A percentile compares a stretch with the other conserved stretches of the same genome.
Evolutionary conservation across 495 filamentous ascomycete genomes (phyloP).

Genomic region (Elasticomyces elasticus): DNA sequence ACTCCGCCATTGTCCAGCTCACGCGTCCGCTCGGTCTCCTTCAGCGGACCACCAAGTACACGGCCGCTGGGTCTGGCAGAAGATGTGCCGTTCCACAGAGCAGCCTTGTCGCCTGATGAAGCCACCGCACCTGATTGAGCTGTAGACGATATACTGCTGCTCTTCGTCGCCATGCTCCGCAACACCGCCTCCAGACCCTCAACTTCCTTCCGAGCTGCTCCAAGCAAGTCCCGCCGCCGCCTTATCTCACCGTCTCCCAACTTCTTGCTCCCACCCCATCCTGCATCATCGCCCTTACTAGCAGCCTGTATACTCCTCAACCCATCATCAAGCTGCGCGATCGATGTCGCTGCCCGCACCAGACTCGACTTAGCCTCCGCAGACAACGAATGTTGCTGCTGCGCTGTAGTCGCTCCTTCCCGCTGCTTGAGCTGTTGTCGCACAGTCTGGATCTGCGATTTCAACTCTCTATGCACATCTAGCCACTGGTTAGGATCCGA

Average conservation of each 20-base stretch:
- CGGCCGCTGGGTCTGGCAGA: conserved; percentile 31
- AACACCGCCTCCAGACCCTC: conserved; percentile 78
- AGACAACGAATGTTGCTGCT: conserved; percentile 65
- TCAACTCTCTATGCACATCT: conserved; percentile 75
- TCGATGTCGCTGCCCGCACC: conserved; percentile 59
- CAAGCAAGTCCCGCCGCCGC: conserved; percentile 66
- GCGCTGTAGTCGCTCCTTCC: conserved; percentile 60
- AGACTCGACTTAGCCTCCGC: conserved; percentile 73
- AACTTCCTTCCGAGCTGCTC: conserved; percentile 67
- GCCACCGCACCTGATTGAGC: conserved; percentile 20
- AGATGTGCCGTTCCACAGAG: conserved; percentile 38
- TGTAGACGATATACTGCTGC: conserved; percentile 2
- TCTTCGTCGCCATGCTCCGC: conserved; percentile 57
- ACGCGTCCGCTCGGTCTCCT: conserved; percentile 75
- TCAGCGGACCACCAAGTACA: conserved; percentile 63
- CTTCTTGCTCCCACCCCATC: conserved; percentile 31
- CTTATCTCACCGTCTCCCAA: conserved; percentile 84
- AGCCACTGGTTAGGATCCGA: conserved; percentile 75
- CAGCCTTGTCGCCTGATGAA: conserved; percentile 39
- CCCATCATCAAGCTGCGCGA: conserved; percentile 60
- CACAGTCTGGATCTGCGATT: conserved; percentile 71
- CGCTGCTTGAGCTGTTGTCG: conserved; percentile 61
- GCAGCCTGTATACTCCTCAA: conserved; percentile 41
- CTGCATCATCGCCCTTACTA: conserved; percentile 28
- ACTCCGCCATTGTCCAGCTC: conserved; percentile 88